Percentiles rank a stretch among this genome's conserved stretches.
phyloP scores from a whole-genome alignment of 2,329 filamentous ascomycete species.

The Colletotrichum sp. region DNA sequence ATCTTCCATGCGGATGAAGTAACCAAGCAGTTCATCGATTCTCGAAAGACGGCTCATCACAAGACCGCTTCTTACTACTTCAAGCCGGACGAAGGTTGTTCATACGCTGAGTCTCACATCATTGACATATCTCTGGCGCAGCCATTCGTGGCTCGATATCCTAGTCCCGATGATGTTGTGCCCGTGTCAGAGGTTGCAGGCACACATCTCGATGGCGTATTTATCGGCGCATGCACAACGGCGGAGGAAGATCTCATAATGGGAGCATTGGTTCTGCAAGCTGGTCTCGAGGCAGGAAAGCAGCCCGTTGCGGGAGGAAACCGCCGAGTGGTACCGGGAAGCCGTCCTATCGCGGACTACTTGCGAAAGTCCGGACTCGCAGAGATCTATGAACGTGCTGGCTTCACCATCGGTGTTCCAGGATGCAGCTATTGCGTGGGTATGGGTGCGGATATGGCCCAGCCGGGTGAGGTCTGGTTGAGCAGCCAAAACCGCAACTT shows the following conservation, averaged over 20 bases:
- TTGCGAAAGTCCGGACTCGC: constrained; percentile 37
- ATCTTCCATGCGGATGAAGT: constrained; percentile 44
- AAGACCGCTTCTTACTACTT: constrained; percentile 41
- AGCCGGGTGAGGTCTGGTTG: constrained; percentile 45
- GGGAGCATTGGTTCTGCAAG: constrained; percentile 43
- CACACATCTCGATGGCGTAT: constrained; percentile 43
- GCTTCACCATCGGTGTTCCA: constrained; percentile 44
- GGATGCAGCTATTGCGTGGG: constrained; percentile 51
- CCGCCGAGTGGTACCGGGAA: constrained; percentile 45
- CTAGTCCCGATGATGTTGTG: constrained; percentile 47
- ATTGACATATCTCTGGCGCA: constrained; percentile 43
- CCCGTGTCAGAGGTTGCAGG: constrained; percentile 37
- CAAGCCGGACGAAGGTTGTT: constrained; percentile 39
- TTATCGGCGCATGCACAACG: constrained; percentile 53
- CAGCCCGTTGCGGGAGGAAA: constrained; percentile 35
- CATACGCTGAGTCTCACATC: constrained; percentile 38
- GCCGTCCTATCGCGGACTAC: constrained; percentile 39
- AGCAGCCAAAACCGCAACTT: constrained; percentile 53
- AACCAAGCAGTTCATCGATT: constrained; percentile 37
- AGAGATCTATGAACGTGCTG: constrained; percentile 42
- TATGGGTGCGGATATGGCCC: constrained; percentile 44
- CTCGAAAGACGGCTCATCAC: constrained; percentile 36
- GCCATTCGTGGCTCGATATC: constrained; percentile 43
- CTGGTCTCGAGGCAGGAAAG: constrained; percentile 36
- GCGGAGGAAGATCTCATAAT: constrained; percentile 49